Evolutionary conservation across 2,329 filamentous ascomycete genomes (phyloP).

Genomic region (Xylaria polymorpha): DNA sequence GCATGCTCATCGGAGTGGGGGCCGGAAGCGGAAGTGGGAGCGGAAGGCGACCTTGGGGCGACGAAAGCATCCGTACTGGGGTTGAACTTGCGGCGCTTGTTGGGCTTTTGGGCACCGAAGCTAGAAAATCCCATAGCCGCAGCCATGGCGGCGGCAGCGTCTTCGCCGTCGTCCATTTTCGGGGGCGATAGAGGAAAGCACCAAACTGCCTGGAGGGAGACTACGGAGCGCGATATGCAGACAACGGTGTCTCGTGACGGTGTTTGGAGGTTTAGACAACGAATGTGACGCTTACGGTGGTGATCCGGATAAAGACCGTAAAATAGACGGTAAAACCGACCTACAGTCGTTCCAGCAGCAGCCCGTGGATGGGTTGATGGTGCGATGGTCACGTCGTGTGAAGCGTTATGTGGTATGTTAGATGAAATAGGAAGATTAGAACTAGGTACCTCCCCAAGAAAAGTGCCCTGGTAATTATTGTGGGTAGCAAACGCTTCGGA

Average conservation of each 20-base stretch:
- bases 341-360: neutral
- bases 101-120: conserved; percentile 69
- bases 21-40: conserved; percentile 38
- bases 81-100: conserved; percentile 77
- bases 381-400: conserved; percentile 10
- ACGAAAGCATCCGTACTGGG: conserved; percentile 56
- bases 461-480: neutral
- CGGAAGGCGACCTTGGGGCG: conserved; percentile 42
- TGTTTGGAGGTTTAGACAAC: conserved; percentile 5
- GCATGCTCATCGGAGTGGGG: conserved; percentile 37
- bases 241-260: neutral
- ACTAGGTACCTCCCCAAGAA: neutral
- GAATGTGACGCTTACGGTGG: conserved; percentile 18
- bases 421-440: neutral
- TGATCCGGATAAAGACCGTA: neutral
- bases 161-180: conserved; percentile 46
- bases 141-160: conserved; percentile 67
- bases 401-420: neutral
- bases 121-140: conserved; percentile 78
- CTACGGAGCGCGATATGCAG: conserved; percentile 4
- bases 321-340: neutral
- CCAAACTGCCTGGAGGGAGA: neutral
- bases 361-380: neutral
- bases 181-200: neutral
- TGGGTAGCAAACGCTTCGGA: conserved; percentile 1